Conservation (phyloP, 1,284 basidiomycete genomes). For the Apiotrichum montevideense region DNA sequence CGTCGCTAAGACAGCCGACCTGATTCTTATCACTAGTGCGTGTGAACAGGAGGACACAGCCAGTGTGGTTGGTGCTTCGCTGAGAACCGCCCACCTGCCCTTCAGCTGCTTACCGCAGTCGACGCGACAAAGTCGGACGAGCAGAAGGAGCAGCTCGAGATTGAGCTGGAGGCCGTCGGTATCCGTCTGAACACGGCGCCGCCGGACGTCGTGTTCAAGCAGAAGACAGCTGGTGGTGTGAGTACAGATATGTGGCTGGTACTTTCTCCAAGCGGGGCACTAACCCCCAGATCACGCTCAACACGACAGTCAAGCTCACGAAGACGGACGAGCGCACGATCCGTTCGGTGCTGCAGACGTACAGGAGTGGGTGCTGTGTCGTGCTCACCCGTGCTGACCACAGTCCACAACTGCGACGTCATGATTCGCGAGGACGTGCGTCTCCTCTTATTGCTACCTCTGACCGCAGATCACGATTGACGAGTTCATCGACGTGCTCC, state of each 20-base stretch:
- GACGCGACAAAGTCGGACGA: slow-evolving; percentile 96
- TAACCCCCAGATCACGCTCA: slow-evolving; percentile 49
- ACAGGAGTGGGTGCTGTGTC: slow-evolving; percentile 50
- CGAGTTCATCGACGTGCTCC: slow-evolving; percentile 94
- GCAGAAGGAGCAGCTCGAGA: slow-evolving; percentile 78
- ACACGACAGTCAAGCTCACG: slow-evolving; percentile 83
- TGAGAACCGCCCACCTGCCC: not conserved
- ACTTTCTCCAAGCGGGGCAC: not conserved
- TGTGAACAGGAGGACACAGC: slow-evolving; percentile 28
- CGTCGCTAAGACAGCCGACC: slow-evolving; percentile 91
- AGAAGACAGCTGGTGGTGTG: slow-evolving; percentile 84
- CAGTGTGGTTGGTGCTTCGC: too few species aligned
- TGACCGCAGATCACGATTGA: slow-evolving; percentile 75
- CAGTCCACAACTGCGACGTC: slow-evolving; percentile 85
- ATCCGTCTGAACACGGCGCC: slow-evolving; percentile 84
- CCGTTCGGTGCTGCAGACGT: slow-evolving; percentile 78
- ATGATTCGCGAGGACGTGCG: slow-evolving; percentile 93
- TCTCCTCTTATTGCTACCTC: slow-evolving; percentile 16
- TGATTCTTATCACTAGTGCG: slow-evolving; percentile 89
- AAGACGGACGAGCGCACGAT: slow-evolving; percentile 94
- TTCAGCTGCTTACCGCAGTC: slow-evolving; percentile 48
- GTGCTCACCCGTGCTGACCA: slow-evolving; percentile 4
- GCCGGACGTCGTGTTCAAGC: slow-evolving; percentile 68
- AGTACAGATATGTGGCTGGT: slow-evolving; percentile 35
- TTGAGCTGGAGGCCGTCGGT: slow-evolving; percentile 92